Conservation (phyloP, 1,284 basidiomycete genomes). For the Vanrija sp. region DNA sequence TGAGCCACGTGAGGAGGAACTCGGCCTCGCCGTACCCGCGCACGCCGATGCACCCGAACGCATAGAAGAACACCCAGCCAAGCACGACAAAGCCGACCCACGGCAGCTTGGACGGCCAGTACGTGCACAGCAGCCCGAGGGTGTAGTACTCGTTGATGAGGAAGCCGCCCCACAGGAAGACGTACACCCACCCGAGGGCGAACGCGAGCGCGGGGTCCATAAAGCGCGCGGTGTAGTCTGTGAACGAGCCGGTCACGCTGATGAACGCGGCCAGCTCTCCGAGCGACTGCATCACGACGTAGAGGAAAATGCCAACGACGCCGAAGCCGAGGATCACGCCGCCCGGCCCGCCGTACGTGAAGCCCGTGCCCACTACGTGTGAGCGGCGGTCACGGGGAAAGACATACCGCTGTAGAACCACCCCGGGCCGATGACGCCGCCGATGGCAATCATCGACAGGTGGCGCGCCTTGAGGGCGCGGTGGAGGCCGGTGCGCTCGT, state of each 20-base stretch:
- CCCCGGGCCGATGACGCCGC: neutral
- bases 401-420: neutral
- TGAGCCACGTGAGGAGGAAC: slow-evolving; percentile 24
- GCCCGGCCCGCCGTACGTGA: slow-evolving; percentile 10
- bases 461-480: neutral
- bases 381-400: neutral
- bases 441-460: neutral
- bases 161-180: neutral
- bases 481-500: neutral
- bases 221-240: slow-evolving; percentile 9
- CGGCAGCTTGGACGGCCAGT: neutral
- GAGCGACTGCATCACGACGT: slow-evolving; percentile 9
- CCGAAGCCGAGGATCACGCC: slow-evolving; percentile 8
- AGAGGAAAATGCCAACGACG: slow-evolving; percentile 5
- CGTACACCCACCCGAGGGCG: neutral
- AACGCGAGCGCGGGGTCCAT: slow-evolving; percentile 8
- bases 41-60: slow-evolving; percentile 43
- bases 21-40: slow-evolving; percentile 43
- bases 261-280: slow-evolving; percentile 10
- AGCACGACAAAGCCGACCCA: neutral
- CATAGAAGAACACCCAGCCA: slow-evolving; percentile 36
- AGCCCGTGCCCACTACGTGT: slow-evolving; percentile 1
- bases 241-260: slow-evolving; percentile 3
- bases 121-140: neutral
- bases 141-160: neutral